Base-by-base conservation (phyloP, 2,329 filamentous ascomycete species). In the Aspergillus sp. region DNA sequence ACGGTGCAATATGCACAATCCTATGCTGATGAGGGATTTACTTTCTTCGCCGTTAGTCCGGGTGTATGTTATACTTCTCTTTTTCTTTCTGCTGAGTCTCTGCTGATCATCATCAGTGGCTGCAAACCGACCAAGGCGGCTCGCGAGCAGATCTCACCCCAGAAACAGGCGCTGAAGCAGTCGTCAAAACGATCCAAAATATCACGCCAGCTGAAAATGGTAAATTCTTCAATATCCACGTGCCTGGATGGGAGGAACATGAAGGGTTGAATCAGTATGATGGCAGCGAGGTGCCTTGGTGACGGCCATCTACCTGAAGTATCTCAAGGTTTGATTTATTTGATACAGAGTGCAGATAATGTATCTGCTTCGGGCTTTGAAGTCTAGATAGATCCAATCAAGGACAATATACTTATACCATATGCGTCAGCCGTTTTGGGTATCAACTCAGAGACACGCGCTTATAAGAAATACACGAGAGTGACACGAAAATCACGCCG, bases 181-280 rank as follows among this genome's bases (percentile, higher is more conserved):
- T 68, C 5, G 49, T 68, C 32, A 61, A 66, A 1, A 77, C 81
- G 46, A 60, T 83, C 1, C 51, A 72, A 11, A 57, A 42, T 26
- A 52, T 64, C 7, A 68, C 60, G 0, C 61, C 66, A 4, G 60
- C 66, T 41, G 63, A 67, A 28, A 72, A 65, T 48, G 74, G 74
- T 9, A 78, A 71, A 48, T 83, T 79, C 35, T 27, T 65, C 10
- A 69, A 70, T 36, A 65, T 73, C 19, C 54, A 58, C 43, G 61
- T 70, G 5, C 52, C 61, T 1, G 68, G 67, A 1, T 69, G 63
- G 60, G 61, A 69, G 45, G 44, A 64, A n/a, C 50, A 45, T 6
- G 42, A 48, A 34, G 54, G 53, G 5, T 51, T 76, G 2, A 64
- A 68, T 46, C 49, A 57, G 39, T 71, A 71, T 47, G 54, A 65